These are phyloP conservation scores for Emmonsiellopsis sp. DNA, from an alignment of 2,329 filamentous ascomycete species.

Conservation along the genomic window DNA sequence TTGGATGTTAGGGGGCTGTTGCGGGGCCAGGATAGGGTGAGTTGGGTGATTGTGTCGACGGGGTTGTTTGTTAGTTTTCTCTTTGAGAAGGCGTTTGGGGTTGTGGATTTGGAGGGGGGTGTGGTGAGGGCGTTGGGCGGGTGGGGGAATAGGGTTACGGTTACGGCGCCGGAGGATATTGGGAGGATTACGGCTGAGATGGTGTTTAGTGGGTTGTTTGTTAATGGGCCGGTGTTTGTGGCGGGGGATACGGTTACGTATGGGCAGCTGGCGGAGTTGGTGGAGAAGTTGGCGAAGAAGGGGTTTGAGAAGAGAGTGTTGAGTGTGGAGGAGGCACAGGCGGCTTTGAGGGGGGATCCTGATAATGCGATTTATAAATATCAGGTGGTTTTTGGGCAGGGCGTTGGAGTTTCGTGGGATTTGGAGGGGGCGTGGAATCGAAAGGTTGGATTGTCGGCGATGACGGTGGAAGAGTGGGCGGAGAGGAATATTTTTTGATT, in stretches of 20 bases:
- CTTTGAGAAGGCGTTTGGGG: slow-evolving; percentile 53
- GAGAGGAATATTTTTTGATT: neutral
- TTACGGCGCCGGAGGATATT: slow-evolving; percentile 56
- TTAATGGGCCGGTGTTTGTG: slow-evolving; percentile 44
- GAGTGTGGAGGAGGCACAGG: slow-evolving; percentile 35
- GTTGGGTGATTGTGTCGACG: slow-evolving; percentile 59
- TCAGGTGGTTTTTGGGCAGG: slow-evolving; percentile 50
- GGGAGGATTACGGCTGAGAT: slow-evolving; percentile 50
- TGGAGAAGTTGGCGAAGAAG: slow-evolving; percentile 37
- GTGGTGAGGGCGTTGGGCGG: slow-evolving; percentile 47
- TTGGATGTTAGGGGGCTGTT: slow-evolving; percentile 48
- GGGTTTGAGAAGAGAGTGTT: slow-evolving; percentile 43
- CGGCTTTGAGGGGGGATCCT: slow-evolving; percentile 39
- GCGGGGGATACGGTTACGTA: slow-evolving; percentile 57
- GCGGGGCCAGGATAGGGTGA: slow-evolving; percentile 36
- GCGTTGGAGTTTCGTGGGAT: slow-evolving; percentile 51
- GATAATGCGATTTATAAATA: slow-evolving; percentile 49
- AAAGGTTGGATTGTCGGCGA: slow-evolving; percentile 33
- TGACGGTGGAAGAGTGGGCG: slow-evolving; percentile 15
- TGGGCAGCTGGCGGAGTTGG: slow-evolving; percentile 40
- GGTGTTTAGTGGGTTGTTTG: slow-evolving; percentile 32
- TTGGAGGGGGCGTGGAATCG: slow-evolving; percentile 44
- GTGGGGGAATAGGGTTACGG: slow-evolving; percentile 54
- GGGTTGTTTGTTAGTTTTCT: slow-evolving; percentile 64
- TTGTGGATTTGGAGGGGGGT: slow-evolving; percentile 42